phyloP scores from a whole-genome alignment of 495 filamentous ascomycete genomes.

The Penicillium canariense region DNA sequence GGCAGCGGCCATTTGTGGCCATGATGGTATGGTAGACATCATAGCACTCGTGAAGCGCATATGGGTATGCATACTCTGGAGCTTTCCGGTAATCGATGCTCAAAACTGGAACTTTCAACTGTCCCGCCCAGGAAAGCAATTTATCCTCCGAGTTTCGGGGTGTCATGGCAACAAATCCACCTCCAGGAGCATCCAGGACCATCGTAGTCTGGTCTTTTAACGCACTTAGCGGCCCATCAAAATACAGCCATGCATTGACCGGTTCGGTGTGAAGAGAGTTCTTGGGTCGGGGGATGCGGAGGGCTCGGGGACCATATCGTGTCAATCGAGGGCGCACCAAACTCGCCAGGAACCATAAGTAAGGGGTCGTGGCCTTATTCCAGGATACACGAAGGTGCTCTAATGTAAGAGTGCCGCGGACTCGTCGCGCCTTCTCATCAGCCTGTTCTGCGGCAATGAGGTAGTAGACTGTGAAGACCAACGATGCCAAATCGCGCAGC shows the following conservation, averaged over 20 bases:
- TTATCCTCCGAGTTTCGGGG: slow-evolving; percentile 91
- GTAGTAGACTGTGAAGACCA: slow-evolving; percentile 86
- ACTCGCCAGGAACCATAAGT: slow-evolving; percentile 65
- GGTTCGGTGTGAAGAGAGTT: slow-evolving; percentile 79
- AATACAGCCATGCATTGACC: slow-evolving; percentile 88
- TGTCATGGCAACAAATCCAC: slow-evolving; percentile 94
- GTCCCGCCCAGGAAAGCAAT: slow-evolving; percentile 83
- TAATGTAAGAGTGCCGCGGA: slow-evolving; percentile 79
- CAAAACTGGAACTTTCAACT: slow-evolving; percentile 77
- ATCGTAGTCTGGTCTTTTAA: slow-evolving; percentile 74
- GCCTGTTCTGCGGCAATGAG: slow-evolving; percentile 89
- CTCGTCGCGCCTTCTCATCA: slow-evolving; percentile 94
- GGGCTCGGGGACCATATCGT: slow-evolving; percentile 70
- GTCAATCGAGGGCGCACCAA: slow-evolving; percentile 77
- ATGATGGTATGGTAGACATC: slow-evolving; percentile 87
- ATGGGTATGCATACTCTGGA: slow-evolving; percentile 92
- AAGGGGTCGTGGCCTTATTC: slow-evolving; percentile 89
- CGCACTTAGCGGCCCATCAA: slow-evolving; percentile 78
- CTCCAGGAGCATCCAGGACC: slow-evolving; percentile 90
- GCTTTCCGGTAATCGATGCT: slow-evolving; percentile 94
- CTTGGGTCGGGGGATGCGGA: slow-evolving; percentile 77
- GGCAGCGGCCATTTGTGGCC: slow-evolving; percentile 69
- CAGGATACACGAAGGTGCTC: slow-evolving; percentile 92
- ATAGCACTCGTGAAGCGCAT: slow-evolving; percentile 93
- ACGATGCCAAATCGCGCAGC: slow-evolving; percentile 75